phyloP scores from a whole-genome alignment of 371 early-diverging fungal species.

The Mucor velutinosus region DNA sequence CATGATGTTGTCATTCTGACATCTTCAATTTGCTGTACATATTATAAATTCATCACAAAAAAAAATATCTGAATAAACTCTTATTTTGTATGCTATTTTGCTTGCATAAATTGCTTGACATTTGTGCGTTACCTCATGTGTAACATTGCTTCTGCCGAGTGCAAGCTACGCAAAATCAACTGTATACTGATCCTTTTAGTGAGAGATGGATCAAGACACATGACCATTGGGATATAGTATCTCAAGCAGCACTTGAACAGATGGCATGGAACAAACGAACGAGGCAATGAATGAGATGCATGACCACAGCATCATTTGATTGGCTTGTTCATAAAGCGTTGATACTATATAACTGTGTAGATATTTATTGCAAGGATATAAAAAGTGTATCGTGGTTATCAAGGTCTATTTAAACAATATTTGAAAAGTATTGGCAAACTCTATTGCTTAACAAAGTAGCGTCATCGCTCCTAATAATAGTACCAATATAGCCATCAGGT shows the following conservation, averaged over 20 bases:
- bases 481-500: constrained; percentile 48
- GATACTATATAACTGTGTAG: background rate
- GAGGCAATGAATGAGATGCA: no score
- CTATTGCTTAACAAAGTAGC: constrained; percentile 11
- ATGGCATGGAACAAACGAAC: no score
- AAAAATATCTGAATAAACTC: background rate
- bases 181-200: no score
- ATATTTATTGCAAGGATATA: background rate
- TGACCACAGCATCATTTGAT: no score
- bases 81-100: background rate
- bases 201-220: no score
- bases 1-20: background rate
- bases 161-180: no score
- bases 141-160: background rate
- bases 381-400: background rate
- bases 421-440: constrained; percentile 19
- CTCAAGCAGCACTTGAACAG: no score
- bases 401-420: constrained; percentile 4
- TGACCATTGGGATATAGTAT: no score
- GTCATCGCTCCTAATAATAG: constrained; percentile 24
- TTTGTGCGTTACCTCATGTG: background rate
- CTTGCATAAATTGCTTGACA: background rate
- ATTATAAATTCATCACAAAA: background rate
- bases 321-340: background rate
- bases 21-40: background rate